Evolutionary conservation across 1,139 yeast species (phyloP), one percentile per base, ranked within the genome.

Genomic region (Yamadazyma sp.): DNA sequence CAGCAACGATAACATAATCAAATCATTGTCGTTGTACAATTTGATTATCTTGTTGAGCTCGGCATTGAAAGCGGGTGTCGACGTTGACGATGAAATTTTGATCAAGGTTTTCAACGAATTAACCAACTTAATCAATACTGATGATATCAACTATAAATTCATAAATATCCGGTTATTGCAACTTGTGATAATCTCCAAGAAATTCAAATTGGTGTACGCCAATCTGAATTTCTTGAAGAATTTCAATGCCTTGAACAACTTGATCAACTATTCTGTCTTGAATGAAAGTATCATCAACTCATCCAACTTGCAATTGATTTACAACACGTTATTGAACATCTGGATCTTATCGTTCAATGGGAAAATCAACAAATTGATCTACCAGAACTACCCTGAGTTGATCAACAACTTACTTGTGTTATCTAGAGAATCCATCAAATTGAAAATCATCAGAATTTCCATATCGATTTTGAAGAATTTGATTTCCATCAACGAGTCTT

Each of bases 331-430:
- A 49, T 73, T 92, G 56, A 75, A 83, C 20, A 69, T 87, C 38
- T 92, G 98, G 98, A 73, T 89, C 34, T 71, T 89, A 48, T 81
- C 96, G 2, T 92, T 91, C 64, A 85, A 79, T 56, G 61, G 66
- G 10, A 58, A 64, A 33, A 77, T 85, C 33, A 77, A 84, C 40
- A 57, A 62, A 42, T 73, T 73, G 25, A 62, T 88, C 42, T 70
- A 81, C 34, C 77, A 79, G 37, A 65, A 80, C 46, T 75, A 75
- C 49, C 77, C 92, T 17, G 83, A 79, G 41, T 67, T 87, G 41
- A 75, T 85, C 40, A 77, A 73, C 6, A 62, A 61, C 39, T 62
- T 77, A 43, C 70, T 77, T 42, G 52, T 55, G 6, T 66, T 75
- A 38, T 69, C 82, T 12, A 86, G 84, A 58, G 80, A 81, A 45